These are phyloP conservation scores for Saccharomyces pastorianus DNA, from an alignment of 1,139 yeast genomes.

Conservation along the genomic window DNA sequence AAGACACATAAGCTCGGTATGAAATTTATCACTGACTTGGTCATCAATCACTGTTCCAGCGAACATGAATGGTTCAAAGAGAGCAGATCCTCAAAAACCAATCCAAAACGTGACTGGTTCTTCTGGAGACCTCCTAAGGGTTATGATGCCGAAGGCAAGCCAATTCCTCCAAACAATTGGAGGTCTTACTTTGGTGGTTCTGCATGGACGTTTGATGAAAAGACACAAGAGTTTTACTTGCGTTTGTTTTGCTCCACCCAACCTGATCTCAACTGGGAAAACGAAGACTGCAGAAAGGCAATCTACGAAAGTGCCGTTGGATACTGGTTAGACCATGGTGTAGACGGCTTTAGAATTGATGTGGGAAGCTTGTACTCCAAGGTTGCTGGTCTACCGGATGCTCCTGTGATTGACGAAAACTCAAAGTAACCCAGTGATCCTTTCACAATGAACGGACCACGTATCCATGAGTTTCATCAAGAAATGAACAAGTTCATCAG, in stretches of 20 bases:
- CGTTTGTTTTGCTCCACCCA: slow-evolving; percentile 44
- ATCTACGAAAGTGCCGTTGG: slow-evolving; percentile 43
- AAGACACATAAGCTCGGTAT: slow-evolving; percentile 41
- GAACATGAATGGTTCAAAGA: slow-evolving; percentile 54
- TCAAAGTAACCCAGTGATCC: slow-evolving; percentile 35
- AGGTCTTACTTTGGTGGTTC: slow-evolving; percentile 45
- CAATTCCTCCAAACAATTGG: slow-evolving; percentile 60
- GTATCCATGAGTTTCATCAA: slow-evolving; percentile 50
- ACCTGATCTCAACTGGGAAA: slow-evolving; percentile 58
- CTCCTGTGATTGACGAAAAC: slow-evolving; percentile 24
- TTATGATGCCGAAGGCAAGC: slow-evolving; percentile 40
- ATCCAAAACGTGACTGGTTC: slow-evolving; percentile 57
- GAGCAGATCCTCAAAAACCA: slow-evolving; percentile 42
- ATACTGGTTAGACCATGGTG: slow-evolving; percentile 50
- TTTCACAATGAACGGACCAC: slow-evolving; percentile 40
- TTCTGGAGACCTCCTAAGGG: slow-evolving; percentile 44
- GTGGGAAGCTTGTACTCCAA: slow-evolving; percentile 48
- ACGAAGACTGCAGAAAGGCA: slow-evolving; percentile 43
- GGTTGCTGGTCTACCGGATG: slow-evolving; percentile 41
- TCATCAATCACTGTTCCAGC: slow-evolving; percentile 50
- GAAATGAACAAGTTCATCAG: slow-evolving; percentile 37
- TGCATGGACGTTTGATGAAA: slow-evolving; percentile 52
- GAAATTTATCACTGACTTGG: slow-evolving; percentile 48
- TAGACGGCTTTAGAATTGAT: slow-evolving; percentile 54
- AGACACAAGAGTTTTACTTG: slow-evolving; percentile 44